Evolutionary conservation across 2,329 filamentous ascomycete genomes (phyloP).

Genomic region (Ceratocystis harringtonii): DNA sequence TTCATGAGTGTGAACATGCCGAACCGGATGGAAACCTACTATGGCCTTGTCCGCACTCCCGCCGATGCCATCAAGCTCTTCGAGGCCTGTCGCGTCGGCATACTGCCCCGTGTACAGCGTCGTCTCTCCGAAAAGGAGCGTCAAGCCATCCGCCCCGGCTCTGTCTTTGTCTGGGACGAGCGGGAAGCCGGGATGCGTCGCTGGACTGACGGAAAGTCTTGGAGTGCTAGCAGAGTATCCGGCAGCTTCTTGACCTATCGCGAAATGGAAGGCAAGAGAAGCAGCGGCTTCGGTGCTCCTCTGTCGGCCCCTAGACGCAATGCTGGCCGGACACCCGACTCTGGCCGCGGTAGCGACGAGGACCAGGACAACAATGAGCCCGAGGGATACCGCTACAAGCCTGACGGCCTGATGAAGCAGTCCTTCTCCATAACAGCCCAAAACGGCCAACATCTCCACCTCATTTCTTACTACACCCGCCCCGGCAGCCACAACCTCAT

Average conservation of each 20-base stretch:
- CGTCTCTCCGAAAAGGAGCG: constrained; percentile 92
- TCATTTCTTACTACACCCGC: constrained; percentile 92
- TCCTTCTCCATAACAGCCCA: constrained; percentile 98
- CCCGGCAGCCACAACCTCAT: constrained; percentile 56
- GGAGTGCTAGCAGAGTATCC: constrained; percentile 93
- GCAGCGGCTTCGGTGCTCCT: constrained; percentile 51
- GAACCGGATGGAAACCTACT: constrained; percentile 83
- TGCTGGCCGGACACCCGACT: constrained; percentile 68
- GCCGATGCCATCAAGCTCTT: constrained; percentile 97
- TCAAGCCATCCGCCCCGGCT: constrained; percentile 88
- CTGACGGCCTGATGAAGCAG: constrained; percentile 96
- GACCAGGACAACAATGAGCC: constrained; percentile 73
- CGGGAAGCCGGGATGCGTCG: constrained; percentile 93
- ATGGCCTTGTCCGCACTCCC: constrained; percentile 88
- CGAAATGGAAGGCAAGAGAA: constrained; percentile 97
- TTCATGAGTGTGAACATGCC: constrained; percentile 2
- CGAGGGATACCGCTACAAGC: constrained; percentile 88
- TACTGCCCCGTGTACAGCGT: constrained; percentile 81
- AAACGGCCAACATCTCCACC: constrained; percentile 73
- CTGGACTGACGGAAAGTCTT: constrained; percentile 98
- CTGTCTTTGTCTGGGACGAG: constrained; percentile 99
- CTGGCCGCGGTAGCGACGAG: constrained; percentile 65
- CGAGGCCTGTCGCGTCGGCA: constrained; percentile 80
- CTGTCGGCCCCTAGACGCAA: constrained; percentile 32
- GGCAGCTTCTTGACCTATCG: constrained; percentile 95